These are phyloP conservation scores for Phaffia rhodozyma DNA, from an alignment of 1,284 basidiomycete genomes.

Conservation along the genomic window DNA sequence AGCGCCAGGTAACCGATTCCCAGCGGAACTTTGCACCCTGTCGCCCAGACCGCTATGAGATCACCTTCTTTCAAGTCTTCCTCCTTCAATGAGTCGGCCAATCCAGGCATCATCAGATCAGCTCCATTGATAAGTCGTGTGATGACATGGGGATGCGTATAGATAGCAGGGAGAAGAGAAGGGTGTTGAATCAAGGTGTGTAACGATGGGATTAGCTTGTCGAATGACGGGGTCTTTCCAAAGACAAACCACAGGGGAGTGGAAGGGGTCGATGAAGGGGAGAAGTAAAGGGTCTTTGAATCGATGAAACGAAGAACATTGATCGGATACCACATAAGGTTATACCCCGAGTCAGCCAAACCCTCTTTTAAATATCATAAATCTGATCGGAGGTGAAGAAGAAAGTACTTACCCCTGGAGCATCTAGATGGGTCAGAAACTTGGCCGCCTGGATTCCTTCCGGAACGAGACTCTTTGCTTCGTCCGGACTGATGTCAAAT, in stretches of 20 bases:
- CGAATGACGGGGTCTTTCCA: background rate
- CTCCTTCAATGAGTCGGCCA: conserved; percentile 1
- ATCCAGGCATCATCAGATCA: conserved; percentile 18
- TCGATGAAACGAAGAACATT: background rate
- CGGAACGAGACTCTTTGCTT: conserved; percentile 16
- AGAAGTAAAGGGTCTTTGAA: conserved; percentile 10
- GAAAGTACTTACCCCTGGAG: conserved; percentile 7
- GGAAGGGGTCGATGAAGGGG: conserved; percentile 2
- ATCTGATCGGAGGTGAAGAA: background rate
- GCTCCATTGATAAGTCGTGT: conserved; percentile 10
- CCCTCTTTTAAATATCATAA: no score
- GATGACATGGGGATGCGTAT: conserved; percentile 18
- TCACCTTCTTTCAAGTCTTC: conserved; percentile 7
- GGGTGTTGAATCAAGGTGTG: conserved; percentile 14
- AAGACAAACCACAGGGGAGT: conserved; percentile 17
- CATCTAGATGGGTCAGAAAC: conserved; percentile 13
- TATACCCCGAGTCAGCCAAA: no score
- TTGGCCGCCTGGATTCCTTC: conserved; percentile 12
- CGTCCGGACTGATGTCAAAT: conserved; percentile 3
- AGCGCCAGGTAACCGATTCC: conserved; percentile 10
- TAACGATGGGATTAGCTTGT: conserved; percentile 10
- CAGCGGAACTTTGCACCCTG: conserved; percentile 5
- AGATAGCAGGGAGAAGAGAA: conserved; percentile 11
- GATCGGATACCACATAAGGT: background rate
- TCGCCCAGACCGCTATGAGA: conserved; percentile 13